Percentiles rank a stretch among this genome's conserved stretches.
Conservation (phyloP, 345 rosid genomes). For the Gossypium stocksii region DNA sequence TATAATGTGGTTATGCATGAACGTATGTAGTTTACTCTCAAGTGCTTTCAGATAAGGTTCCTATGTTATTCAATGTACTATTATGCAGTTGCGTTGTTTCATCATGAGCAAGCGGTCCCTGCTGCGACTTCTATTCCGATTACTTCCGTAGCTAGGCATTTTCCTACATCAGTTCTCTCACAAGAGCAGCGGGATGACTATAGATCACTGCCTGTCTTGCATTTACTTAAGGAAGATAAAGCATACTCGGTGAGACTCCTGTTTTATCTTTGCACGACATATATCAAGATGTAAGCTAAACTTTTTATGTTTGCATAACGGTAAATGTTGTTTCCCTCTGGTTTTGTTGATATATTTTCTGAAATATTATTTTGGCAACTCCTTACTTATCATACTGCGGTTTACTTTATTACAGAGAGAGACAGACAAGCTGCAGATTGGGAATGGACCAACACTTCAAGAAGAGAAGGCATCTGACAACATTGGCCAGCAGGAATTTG, state of each 20-base stretch:
- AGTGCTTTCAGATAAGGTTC: background rate
- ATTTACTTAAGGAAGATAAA: conserved; percentile 46
- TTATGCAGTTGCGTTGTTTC: conserved; percentile 46
- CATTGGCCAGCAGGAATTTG: conserved; percentile 25
- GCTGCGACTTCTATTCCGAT: conserved; percentile 46
- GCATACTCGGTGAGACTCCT: conserved; percentile 42
- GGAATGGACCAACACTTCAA: conserved; percentile 24
- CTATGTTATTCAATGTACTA: background rate
- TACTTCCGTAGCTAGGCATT: conserved; percentile 48
- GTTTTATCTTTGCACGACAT: background rate
- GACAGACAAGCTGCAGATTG: conserved; percentile 36
- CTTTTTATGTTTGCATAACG: background rate
- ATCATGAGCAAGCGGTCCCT: conserved; percentile 50
- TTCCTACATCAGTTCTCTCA: conserved; percentile 62
- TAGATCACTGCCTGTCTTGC: conserved; percentile 32
- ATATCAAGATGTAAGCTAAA: background rate
- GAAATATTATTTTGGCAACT: background rate
- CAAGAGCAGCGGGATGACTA: conserved; percentile 56
- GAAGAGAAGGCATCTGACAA: conserved; percentile 32
- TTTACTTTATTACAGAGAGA: background rate
- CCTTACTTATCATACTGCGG: background rate
- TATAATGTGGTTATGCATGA: background rate
- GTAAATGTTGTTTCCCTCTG: background rate
- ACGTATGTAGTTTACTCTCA: background rate
- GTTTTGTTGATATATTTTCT: background rate